Percentiles rank a stretch among this genome's conserved stretches.
phyloP scores from a whole-genome alignment of 805 yeast species.

The Wickerhamomyces strasburgensis region DNA sequence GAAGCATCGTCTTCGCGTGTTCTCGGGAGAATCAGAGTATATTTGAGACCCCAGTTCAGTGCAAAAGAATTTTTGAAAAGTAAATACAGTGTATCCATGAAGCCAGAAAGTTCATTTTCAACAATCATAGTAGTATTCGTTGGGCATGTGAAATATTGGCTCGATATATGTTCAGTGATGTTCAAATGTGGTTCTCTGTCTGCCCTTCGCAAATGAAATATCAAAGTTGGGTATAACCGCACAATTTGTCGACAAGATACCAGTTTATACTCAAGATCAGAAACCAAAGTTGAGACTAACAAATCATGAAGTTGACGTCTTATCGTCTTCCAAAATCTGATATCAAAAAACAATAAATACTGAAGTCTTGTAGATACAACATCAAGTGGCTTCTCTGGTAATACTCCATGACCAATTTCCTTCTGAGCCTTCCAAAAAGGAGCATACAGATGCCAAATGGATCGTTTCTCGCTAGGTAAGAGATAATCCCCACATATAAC shows the following conservation, averaged over 20 bases:
- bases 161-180: constrained; percentile 64
- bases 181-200: constrained; percentile 91
- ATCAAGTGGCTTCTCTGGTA: too few relatives aligned
- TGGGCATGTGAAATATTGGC: constrained; percentile 89
- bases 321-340: constrained; percentile 48
- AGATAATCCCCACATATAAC: constrained; percentile 32
- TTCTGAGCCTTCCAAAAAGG: too few relatives aligned
- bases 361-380: constrained; percentile 52
- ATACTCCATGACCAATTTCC: too few relatives aligned
- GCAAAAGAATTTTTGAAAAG: too few relatives aligned
- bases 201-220: constrained; percentile 44
- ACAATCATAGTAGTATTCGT: constrained; percentile 57
- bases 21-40: constrained; percentile 8
- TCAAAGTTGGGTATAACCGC: constrained; percentile 46
- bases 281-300: constrained; percentile 51
- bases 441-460: constrained; percentile 24
- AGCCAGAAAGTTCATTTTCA: too few relatives aligned
- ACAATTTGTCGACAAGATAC: constrained; percentile 49
- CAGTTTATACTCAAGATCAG: constrained; percentile 43
- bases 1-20: constrained; percentile 8
- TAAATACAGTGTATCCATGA: too few relatives aligned
- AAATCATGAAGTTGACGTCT: constrained; percentile 45
- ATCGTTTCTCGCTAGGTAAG: constrained; percentile 11
- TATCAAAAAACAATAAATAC: constrained; percentile 51
- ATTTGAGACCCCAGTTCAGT: too few relatives aligned